Evolutionary conservation across 768 basidiomycete genomes (phyloP).

Genomic region (Mycena indigotica): DNA sequence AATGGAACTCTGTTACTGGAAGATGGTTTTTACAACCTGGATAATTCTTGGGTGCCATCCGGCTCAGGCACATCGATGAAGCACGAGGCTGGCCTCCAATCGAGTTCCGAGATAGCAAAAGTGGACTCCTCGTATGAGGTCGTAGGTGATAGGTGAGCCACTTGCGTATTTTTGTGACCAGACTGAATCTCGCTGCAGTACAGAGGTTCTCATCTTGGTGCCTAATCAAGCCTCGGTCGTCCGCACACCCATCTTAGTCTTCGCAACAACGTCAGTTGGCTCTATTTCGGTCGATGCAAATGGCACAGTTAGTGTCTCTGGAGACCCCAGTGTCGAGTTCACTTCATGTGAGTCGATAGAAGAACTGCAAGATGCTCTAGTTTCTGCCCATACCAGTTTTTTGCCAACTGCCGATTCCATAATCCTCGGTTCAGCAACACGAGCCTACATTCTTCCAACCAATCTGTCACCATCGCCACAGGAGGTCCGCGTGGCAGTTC

Average conservation of each 20-base stretch:
- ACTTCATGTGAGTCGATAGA: constrained; percentile 23
- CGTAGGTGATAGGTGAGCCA: background rate
- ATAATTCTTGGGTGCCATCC: constrained; percentile 26
- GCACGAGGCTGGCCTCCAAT: constrained; percentile 3
- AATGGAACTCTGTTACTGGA: constrained; percentile 46
- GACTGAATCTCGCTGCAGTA: constrained; percentile 20
- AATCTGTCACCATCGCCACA: background rate
- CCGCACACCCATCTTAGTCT: constrained; percentile 31
- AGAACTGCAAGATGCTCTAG: constrained; percentile 17
- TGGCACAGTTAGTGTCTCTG: constrained; percentile 31
- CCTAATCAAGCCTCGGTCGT: constrained; percentile 25
- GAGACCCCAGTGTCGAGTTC: constrained; percentile 32
- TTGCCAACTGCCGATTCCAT: background rate
- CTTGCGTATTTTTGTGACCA: background rate
- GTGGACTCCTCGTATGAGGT: constrained; percentile 27
- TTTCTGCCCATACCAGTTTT: background rate
- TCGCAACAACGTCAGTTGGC: constrained; percentile 33
- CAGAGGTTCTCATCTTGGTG: constrained; percentile 35
- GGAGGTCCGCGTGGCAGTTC: constrained; percentile 4
- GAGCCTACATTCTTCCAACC: constrained; percentile 3
- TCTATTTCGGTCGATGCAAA: constrained; percentile 28
- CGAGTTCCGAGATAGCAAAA: constrained; percentile 23
- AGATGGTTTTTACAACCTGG: constrained; percentile 23
- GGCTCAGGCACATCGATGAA: constrained; percentile 6
- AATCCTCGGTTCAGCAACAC: constrained; percentile 1